Conservation (phyloP, 305 asterid species). For the Ilex paraguariensis region DNA sequence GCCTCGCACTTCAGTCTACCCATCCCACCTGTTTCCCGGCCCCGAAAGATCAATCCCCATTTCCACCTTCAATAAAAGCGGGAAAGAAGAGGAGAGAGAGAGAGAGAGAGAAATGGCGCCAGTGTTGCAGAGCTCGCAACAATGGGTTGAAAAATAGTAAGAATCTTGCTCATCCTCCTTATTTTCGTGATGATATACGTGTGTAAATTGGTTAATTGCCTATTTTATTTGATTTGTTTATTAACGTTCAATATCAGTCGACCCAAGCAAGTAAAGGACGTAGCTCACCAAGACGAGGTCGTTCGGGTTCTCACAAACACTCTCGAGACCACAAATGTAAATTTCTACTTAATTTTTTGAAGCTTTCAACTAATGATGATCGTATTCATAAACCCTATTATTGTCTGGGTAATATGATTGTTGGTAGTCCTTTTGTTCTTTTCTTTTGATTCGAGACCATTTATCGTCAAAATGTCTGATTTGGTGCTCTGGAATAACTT, state of each 20-base stretch:
- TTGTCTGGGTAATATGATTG: no score
- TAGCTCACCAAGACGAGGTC: slow-evolving; percentile 95
- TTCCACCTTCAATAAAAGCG: background rate
- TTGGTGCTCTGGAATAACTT: no score
- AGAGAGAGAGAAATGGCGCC: slow-evolving; percentile 67
- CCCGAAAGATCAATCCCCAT: background rate
- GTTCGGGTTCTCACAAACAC: slow-evolving; percentile 97
- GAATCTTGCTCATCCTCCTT: background rate
- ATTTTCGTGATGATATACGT: background rate
- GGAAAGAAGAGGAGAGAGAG: background rate
- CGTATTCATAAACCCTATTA: no score
- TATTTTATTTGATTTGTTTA: slow-evolving; percentile 1
- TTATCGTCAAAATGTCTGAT: no score
- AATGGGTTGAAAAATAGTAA: slow-evolving; percentile 98
- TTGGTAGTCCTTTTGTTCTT: no score
- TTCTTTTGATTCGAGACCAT: no score
- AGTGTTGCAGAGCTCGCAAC: slow-evolving; percentile 81
- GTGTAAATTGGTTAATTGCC: background rate
- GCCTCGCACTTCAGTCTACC: no score
- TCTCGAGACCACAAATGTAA: slow-evolving; percentile 85
- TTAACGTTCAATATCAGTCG: slow-evolving; percentile 48
- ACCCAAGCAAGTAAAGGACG: slow-evolving; percentile 93
- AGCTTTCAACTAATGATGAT: no score
- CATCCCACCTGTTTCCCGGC: no score
- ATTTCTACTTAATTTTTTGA: background rate